Evolutionary conservation across 129 eudicot genomes (phyloP).

Genomic region (Centrapalus pauciflorus): DNA sequence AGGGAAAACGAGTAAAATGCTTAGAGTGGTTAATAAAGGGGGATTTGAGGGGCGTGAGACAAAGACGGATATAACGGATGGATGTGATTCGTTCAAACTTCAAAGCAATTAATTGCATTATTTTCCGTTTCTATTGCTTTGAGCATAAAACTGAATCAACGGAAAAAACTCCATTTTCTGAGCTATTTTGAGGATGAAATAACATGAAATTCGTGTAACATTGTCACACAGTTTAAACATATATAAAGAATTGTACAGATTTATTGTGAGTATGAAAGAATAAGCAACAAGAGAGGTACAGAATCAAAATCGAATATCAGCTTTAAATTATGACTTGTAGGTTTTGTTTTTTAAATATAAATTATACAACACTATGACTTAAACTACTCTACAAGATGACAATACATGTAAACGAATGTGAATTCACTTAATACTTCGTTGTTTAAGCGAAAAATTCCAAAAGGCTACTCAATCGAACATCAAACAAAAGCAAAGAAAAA

Average conservation of each 20-base stretch:
- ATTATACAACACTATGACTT: conserved; percentile 41
- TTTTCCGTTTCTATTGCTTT: no score
- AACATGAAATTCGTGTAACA: no score
- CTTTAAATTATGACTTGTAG: conserved; percentile 29
- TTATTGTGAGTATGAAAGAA: not conserved
- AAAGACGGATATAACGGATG: conserved; percentile 32
- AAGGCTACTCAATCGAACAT: conserved; percentile 18
- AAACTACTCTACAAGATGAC: conserved; percentile 43
- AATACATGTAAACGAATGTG: conserved; percentile 27
- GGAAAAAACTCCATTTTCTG: no score
- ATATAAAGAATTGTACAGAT: not conserved
- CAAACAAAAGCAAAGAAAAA: conserved; percentile 43
- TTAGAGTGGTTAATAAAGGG: not conserved
- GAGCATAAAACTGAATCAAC: no score
- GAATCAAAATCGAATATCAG: conserved; percentile 26
- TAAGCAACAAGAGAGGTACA: not conserved
- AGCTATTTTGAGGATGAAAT: no score
- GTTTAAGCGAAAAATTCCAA: conserved; percentile 17
- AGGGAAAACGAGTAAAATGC: not conserved
- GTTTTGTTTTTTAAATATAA: no score
- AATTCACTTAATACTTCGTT: conserved; percentile 27
- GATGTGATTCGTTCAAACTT: conserved; percentile 19
- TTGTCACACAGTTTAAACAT: no score
- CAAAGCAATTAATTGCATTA: not conserved
- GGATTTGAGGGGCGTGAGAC: conserved; percentile 14